Base-by-base conservation (phyloP, 1,139 yeast species). In the Yamadazyma sp. region DNA sequence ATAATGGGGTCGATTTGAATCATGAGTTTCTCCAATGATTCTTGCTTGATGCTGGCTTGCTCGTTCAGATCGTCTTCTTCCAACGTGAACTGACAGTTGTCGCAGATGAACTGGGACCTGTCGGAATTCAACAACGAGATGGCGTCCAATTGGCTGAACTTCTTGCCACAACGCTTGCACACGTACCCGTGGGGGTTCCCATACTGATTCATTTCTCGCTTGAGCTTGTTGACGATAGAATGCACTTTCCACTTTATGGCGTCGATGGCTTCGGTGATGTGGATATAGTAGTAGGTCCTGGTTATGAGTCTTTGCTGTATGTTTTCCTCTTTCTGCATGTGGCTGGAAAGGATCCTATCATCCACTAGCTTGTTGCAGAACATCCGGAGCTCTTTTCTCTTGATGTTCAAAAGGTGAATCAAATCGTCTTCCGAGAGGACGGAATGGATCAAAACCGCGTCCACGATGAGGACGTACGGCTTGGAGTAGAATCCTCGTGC, bases 241-340 rank as follows among this genome's bases (percentile, higher is more conserved):
- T 92, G 97, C 45, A 92, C 87, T 58, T 91, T 89, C 98, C 97
- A 94, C 62, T 94, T 92, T 58, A 92, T 82, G 12, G 97, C 81
- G 64, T 92, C 98, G 34, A 94, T 87, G 1, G 98, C 95, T 58
- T 89, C 96, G 2, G 97, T 88, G 57, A 79, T 81, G 55, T 88
- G 96, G 42, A 92, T 83, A 58, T 78, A 92, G 62, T 83, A 92
- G 59, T 89, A 92, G 0, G 94, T 85, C 55, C 91, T 75, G 16
- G 87, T 77, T 32, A 66, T 66, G 40, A 86, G 78, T 45, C 96
- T 73, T 49, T 77, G 85, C 45, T 81, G 85, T 5, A 77, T 74
- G 34, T 83, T 87, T 43, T 86, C 96, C 60, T 88, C 96, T 60
- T 87, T 83, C 59, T 89, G 96, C 25, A 81, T 71, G 50, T 86